These are phyloP conservation scores for Pittosporum tobira DNA, from an alignment of 129 eudicot species.

Conservation along the genomic window DNA sequence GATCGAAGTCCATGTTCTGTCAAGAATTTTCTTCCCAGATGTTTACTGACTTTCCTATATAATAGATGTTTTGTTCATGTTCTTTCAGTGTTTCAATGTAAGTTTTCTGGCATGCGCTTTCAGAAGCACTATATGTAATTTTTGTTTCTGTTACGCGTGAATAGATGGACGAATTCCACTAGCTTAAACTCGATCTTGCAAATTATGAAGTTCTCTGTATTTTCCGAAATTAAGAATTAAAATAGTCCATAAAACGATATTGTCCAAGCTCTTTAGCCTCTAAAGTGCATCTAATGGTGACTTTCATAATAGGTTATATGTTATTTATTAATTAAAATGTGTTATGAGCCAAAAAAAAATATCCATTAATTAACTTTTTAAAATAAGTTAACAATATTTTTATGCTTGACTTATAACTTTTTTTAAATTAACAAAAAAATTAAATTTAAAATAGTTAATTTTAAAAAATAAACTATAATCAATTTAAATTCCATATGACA, in stretches of 20 bases:
- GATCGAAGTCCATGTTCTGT: neutral
- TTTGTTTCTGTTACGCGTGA: neutral
- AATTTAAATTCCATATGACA: too few relatives aligned
- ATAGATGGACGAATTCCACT: neutral
- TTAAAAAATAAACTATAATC: too few relatives aligned
- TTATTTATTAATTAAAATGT: too few relatives aligned
- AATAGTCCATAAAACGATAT: neutral
- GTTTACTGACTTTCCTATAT: neutral
- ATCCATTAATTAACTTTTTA: too few relatives aligned
- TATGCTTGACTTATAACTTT: too few relatives aligned
- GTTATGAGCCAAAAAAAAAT: too few relatives aligned
- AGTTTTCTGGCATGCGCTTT: neutral
- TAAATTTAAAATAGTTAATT: too few relatives aligned
- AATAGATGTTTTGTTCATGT: neutral
- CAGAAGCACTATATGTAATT: neutral
- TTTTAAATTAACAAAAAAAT: too few relatives aligned
- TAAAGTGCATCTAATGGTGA: too few relatives aligned
- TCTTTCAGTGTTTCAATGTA: neutral
- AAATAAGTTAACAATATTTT: too few relatives aligned
- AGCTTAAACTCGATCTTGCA: neutral
- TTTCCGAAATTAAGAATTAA: neutral
- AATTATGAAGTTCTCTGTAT: neutral
- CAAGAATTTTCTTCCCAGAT: neutral
- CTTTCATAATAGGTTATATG: too few relatives aligned
- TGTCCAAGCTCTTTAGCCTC: too few relatives aligned